Conservation (phyloP, 1,284 basidiomycete species). For the Ustilago tritici region DNA sequence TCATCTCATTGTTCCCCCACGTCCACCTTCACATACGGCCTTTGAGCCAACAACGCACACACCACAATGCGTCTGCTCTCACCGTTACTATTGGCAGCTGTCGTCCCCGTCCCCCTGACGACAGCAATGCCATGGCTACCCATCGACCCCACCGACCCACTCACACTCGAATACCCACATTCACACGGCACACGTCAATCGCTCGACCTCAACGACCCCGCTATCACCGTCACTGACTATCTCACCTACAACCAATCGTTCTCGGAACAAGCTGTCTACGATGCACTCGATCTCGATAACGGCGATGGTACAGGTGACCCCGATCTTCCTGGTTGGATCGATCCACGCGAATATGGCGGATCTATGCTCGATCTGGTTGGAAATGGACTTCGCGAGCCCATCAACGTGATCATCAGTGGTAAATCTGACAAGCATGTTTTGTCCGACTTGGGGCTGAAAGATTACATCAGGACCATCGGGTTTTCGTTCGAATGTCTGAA, state of each 20-base stretch:
- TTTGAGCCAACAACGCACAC: neutral
- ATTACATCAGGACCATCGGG: constrained; percentile 78
- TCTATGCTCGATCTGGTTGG: constrained; percentile 70
- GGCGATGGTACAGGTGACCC: constrained; percentile 43
- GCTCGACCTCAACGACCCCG: constrained; percentile 32
- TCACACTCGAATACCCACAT: constrained; percentile 7
- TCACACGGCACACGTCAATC: constrained; percentile 24
- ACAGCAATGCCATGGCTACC: constrained; percentile 34
- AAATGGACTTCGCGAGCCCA: constrained; percentile 88
- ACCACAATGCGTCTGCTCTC: constrained; percentile 28
- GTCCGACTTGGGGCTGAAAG: constrained; percentile 79
- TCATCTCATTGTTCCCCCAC: neutral
- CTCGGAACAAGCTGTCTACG: constrained; percentile 41
- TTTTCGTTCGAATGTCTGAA: constrained; percentile 87
- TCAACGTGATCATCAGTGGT: constrained; percentile 87
- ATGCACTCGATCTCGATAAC: constrained; percentile 47
- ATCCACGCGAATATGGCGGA: constrained; percentile 52
- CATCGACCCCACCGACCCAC: constrained; percentile 25
- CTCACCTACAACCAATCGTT: constrained; percentile 40
- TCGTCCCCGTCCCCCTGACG: neutral
- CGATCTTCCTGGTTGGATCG: constrained; percentile 52
- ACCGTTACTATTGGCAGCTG: constrained; percentile 11
- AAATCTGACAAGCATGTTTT: constrained; percentile 81
- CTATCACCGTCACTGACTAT: constrained; percentile 28
- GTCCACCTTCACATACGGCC: neutral